A percentile compares a stretch with the other conserved stretches of the same genome.
phyloP scores from a whole-genome alignment of 2,329 filamentous ascomycete species.

The Gnomoniopsis sp. region DNA sequence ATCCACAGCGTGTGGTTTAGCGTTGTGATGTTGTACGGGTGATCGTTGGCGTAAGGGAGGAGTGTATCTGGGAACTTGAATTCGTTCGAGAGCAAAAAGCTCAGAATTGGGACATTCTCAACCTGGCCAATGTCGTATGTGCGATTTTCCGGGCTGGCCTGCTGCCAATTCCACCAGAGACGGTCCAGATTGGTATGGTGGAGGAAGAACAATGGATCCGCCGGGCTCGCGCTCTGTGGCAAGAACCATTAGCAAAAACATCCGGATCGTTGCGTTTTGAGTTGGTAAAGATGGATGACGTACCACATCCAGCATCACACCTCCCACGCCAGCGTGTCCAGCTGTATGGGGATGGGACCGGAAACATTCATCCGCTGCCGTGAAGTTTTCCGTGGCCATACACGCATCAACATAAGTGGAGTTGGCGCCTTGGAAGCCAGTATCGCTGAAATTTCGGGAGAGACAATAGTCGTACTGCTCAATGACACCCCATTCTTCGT shows the following conservation, averaged over 20 bases:
- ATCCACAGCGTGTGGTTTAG: slow-evolving; percentile 12
- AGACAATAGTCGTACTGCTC: slow-evolving; percentile 6
- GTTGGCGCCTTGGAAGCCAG: background rate
- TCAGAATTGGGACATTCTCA: slow-evolving; percentile 14
- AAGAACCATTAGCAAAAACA: slow-evolving; percentile 26
- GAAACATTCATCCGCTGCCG: slow-evolving; percentile 21
- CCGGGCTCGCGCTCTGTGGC: slow-evolving; percentile 20
- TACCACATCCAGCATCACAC: slow-evolving; percentile 19
- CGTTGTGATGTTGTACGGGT: background rate
- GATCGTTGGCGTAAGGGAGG: background rate
- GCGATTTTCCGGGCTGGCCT: slow-evolving; percentile 19
- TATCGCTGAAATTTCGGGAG: slow-evolving; percentile 1
- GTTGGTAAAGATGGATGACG: background rate
- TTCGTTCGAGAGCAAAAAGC: background rate
- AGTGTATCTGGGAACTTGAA: background rate
- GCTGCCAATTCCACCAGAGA: slow-evolving; percentile 30
- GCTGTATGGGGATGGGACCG: slow-evolving; percentile 20
- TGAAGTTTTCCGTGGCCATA: background rate
- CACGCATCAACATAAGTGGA: background rate
- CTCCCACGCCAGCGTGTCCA: slow-evolving; percentile 24
- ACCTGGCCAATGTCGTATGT: slow-evolving; percentile 21
- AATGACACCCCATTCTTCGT: background rate
- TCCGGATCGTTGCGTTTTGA: slow-evolving; percentile 20
- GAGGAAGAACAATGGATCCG: slow-evolving; percentile 34
- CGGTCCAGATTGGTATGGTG: slow-evolving; percentile 29